These are phyloP conservation scores for Kwoniella shandongensis DNA, from an alignment of 768 basidiomycete genomes.

Conservation along the genomic window DNA sequence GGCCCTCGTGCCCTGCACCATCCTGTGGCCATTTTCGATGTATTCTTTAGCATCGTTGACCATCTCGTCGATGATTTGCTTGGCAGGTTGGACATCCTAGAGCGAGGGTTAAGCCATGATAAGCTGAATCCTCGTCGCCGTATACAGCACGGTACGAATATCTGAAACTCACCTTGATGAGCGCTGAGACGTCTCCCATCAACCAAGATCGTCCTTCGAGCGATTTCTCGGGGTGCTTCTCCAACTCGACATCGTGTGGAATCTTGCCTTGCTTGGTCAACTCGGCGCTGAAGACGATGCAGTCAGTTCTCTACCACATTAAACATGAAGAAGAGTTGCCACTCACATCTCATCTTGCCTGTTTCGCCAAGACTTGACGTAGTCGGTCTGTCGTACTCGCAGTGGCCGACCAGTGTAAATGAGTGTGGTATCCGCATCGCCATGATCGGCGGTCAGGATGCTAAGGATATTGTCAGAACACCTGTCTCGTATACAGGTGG, in stretches of 20 bases:
- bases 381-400: conserved; percentile 78
- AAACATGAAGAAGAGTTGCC: not conserved
- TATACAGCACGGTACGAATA: not conserved
- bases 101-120: not conserved
- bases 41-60: conserved; percentile 68
- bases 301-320: not conserved
- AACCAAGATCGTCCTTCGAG: conserved; percentile 69
- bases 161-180: conserved; percentile 48
- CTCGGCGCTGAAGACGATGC: conserved; percentile 61
- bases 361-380: conserved; percentile 73
- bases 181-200: conserved; percentile 75
- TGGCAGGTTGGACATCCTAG: conserved; percentile 76
- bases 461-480: conserved; percentile 21
- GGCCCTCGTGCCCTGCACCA: conserved; percentile 10
- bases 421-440: conserved; percentile 77
- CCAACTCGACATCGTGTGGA: conserved; percentile 68
- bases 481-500: not conserved
- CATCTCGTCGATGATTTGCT: conserved; percentile 81
- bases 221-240: conserved; percentile 78
- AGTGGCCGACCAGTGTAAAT: conserved; percentile 89
- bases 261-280: conserved; percentile 80
- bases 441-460: conserved; percentile 54
- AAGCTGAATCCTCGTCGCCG: conserved; percentile 9
- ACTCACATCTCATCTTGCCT: conserved; percentile 43
- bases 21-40: conserved; percentile 53